Evolutionary conservation across 2,329 filamentous ascomycete genomes (phyloP).

Genomic region (Fusarium sp.): DNA sequence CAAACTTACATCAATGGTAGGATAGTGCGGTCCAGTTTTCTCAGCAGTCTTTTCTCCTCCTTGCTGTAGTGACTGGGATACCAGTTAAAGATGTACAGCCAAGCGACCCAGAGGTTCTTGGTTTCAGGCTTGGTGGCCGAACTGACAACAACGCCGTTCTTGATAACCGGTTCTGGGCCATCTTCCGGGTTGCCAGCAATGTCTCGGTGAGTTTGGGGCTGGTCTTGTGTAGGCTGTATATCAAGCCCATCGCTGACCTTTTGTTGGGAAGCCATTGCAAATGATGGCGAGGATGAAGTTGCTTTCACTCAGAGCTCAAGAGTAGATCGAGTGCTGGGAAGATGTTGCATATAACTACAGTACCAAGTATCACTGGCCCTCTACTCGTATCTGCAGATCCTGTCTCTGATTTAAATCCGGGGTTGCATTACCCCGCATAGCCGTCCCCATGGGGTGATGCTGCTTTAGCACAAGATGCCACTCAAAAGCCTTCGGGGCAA

Average conservation of each 20-base stretch:
- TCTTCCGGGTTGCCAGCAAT: background rate
- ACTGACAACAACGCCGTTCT: slow-evolving; percentile 42
- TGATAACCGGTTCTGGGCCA: slow-evolving; percentile 11
- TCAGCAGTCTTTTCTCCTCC: slow-evolving; percentile 44
- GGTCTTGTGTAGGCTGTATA: background rate
- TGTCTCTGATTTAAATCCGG: background rate
- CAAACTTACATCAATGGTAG: slow-evolving; percentile 46
- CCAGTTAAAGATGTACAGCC: slow-evolving; percentile 42
- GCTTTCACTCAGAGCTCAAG: background rate
- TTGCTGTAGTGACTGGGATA: slow-evolving; percentile 49
- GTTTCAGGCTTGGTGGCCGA: slow-evolving; percentile 36
- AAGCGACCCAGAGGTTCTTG: slow-evolving; percentile 38
- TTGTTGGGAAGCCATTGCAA: background rate
- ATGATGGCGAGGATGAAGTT: background rate
- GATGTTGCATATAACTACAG: background rate
- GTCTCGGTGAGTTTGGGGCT: background rate
- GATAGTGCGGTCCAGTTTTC: slow-evolving; percentile 47
- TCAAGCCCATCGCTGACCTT: background rate
- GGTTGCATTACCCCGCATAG: slow-evolving; percentile 1
- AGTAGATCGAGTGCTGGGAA: background rate
- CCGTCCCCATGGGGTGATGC: slow-evolving; percentile 1
- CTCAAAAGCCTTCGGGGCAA: background rate
- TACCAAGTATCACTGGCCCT: background rate
- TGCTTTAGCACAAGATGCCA: background rate
- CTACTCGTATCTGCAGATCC: slow-evolving; percentile 2